phyloP scores from a whole-genome alignment of 2,329 filamentous ascomycete species.

The Nigrospora osmanthi region DNA sequence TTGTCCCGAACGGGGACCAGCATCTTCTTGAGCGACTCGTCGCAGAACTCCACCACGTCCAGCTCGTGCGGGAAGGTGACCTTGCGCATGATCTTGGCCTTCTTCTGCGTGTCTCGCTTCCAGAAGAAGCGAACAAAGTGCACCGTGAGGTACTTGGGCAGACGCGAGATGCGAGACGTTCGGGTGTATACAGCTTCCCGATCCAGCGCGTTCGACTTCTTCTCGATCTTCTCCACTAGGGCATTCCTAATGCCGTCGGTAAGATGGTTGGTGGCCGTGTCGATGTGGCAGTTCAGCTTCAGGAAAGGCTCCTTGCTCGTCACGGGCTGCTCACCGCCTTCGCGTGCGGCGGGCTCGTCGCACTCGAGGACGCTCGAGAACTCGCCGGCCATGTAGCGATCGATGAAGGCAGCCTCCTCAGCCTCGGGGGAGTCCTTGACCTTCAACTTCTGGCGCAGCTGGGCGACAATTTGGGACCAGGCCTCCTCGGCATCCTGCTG shows the following conservation, averaged over 20 bases:
- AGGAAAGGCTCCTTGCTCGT: slow-evolving; percentile 68
- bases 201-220: slow-evolving; percentile 69
- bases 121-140: slow-evolving; percentile 99
- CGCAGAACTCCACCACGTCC: slow-evolving; percentile 91
- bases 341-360: slow-evolving; percentile 71
- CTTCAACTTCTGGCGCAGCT: slow-evolving; percentile 71
- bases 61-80: slow-evolving; percentile 93
- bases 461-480: slow-evolving; percentile 89
- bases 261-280: slow-evolving; percentile 77
- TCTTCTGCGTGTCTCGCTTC: slow-evolving; percentile 92
- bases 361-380: slow-evolving; percentile 75
- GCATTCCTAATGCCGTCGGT: slow-evolving; percentile 79
- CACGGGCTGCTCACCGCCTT: slow-evolving; percentile 63
- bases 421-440: slow-evolving; percentile 44
- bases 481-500: slow-evolving; percentile 98
- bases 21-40: slow-evolving; percentile 75
- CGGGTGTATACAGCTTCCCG: slow-evolving; percentile 84
- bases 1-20: slow-evolving; percentile 92
- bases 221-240: slow-evolving; percentile 84
- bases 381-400: slow-evolving; percentile 81
- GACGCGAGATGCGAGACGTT: slow-evolving; percentile 76
- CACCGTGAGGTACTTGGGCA: slow-evolving; percentile 92
- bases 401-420: slow-evolving; percentile 64
- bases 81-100: slow-evolving; percentile 99
- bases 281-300: slow-evolving; percentile 96